Conservation (phyloP, 805 yeast species). For the Saccharomycopsis sp. region DNA sequence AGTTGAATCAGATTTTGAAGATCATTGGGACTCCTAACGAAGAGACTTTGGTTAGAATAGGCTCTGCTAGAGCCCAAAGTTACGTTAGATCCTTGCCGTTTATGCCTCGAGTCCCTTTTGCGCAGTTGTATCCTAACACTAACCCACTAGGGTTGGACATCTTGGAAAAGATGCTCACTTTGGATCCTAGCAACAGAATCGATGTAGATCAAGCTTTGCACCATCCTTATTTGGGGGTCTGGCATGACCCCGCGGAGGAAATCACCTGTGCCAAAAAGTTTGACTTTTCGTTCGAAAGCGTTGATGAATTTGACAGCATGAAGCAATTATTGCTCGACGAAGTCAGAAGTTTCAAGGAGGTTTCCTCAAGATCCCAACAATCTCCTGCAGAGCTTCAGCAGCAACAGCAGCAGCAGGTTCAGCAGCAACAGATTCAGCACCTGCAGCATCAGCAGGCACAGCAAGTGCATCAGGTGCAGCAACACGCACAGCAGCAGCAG, state of each 20-base stretch:
- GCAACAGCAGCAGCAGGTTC: slow-evolving; percentile 26
- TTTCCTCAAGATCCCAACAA: slow-evolving; percentile 67
- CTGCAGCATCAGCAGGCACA: slow-evolving; percentile 27
- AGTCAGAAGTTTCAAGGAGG: slow-evolving; percentile 68
- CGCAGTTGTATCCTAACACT: slow-evolving; percentile 70
- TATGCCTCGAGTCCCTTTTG: slow-evolving; percentile 73
- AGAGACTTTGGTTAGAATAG: slow-evolving; percentile 60
- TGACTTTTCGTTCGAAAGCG: slow-evolving; percentile 82
- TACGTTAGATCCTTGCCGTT: slow-evolving; percentile 82
- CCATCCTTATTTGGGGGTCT: slow-evolving; percentile 81
- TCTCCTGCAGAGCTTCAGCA: slow-evolving; percentile 22
- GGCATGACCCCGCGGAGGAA: slow-evolving; percentile 94
- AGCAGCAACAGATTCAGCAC: slow-evolving; percentile 22
- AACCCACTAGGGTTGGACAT: slow-evolving; percentile 83
- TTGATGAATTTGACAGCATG: slow-evolving; percentile 72
- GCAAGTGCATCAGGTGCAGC: slow-evolving; percentile 27
- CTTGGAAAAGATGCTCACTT: slow-evolving; percentile 68
- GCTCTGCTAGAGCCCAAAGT: slow-evolving; percentile 84
- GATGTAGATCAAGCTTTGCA: slow-evolving; percentile 81
- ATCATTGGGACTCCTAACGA: slow-evolving; percentile 89
- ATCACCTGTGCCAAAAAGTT: slow-evolving; percentile 74
- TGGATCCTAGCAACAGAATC: slow-evolving; percentile 79
- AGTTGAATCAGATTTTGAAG: slow-evolving; percentile 77
- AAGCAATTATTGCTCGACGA: slow-evolving; percentile 73
- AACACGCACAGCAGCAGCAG: slow-evolving; percentile 28